These are phyloP conservation scores for Chrysopogon serrulatus DNA, from an alignment of 176 grass and related monocot species.

Conservation along the genomic window DNA sequence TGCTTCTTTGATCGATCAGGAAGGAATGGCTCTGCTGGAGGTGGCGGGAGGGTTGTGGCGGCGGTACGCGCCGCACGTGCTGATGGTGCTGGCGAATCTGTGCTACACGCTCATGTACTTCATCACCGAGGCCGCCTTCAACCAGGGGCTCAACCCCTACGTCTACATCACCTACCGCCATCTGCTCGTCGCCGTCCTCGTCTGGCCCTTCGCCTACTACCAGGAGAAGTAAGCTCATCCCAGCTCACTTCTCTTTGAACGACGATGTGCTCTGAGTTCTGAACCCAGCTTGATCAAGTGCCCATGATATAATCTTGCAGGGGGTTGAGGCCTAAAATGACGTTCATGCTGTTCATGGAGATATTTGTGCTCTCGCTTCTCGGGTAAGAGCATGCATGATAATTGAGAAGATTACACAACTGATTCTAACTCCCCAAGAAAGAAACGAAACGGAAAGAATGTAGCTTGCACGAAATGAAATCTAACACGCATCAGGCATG, in stretches of 20 bases:
- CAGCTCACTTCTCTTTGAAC: neutral
- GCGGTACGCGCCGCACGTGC: constrained; percentile 61
- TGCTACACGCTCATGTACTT: constrained; percentile 94
- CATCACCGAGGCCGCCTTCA: constrained; percentile 76
- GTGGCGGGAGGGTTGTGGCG: neutral
- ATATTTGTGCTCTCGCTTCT: constrained; percentile 74
- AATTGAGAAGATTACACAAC: neutral
- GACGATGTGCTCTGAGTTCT: neutral
- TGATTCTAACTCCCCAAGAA: neutral
- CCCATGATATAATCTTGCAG: constrained; percentile 31
- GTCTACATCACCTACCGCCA: constrained; percentile 85
- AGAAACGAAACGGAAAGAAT: neutral
- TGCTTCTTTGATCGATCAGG: no score
- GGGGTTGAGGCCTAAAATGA: constrained; percentile 72
- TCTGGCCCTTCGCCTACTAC: constrained; percentile 76
- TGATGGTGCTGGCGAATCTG: constrained; percentile 69
- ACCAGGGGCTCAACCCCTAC: constrained; percentile 65
- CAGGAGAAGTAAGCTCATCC: constrained; percentile 74
- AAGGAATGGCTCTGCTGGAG: neutral
- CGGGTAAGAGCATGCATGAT: constrained; percentile 42
- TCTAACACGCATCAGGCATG: neutral
- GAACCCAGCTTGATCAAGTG: neutral
- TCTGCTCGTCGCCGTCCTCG: constrained; percentile 48
- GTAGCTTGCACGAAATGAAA: neutral
- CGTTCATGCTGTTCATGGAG: constrained; percentile 69